A percentile compares a stretch with the other conserved stretches of the same genome.
Evolutionary conservation across 768 basidiomycete genomes (phyloP).

Genomic region (Tulasnella sp.): DNA sequence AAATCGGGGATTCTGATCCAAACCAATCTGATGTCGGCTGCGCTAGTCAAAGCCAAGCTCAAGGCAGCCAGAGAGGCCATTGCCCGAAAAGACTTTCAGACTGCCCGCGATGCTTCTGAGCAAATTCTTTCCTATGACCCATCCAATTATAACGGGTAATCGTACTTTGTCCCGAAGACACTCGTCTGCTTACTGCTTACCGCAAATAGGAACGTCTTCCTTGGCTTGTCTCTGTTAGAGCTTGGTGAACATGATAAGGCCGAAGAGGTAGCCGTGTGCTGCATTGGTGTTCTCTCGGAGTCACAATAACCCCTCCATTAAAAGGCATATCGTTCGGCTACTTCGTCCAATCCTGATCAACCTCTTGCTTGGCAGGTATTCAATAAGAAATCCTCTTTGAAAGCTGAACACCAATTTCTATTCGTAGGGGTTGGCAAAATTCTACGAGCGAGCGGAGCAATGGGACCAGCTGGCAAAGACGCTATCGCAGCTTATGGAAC

Average conservation of each 20-base stretch:
- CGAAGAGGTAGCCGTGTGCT: slow-evolving; percentile 58
- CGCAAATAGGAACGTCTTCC: slow-evolving; percentile 80
- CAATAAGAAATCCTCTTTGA: no score
- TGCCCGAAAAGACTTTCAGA: slow-evolving; percentile 56
- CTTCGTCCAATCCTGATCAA: slow-evolving; percentile 50
- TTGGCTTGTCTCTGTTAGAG: slow-evolving; percentile 68
- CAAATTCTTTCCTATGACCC: slow-evolving; percentile 60
- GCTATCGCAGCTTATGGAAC: slow-evolving; percentile 42
- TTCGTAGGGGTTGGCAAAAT: slow-evolving; percentile 51
- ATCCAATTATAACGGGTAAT: slow-evolving; percentile 79
- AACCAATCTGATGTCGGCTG: no score
- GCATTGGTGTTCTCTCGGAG: neutral
- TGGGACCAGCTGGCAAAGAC: slow-evolving; percentile 46
- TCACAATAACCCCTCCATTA: neutral
- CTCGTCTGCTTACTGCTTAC: no score
- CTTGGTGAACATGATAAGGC: slow-evolving; percentile 56
- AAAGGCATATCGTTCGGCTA: slow-evolving; percentile 71
- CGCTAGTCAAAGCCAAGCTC: slow-evolving; percentile 55
- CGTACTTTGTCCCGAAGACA: slow-evolving; percentile 16
- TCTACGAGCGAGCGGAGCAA: slow-evolving; percentile 50
- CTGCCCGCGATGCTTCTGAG: slow-evolving; percentile 51
- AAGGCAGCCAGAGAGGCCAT: slow-evolving; percentile 68
- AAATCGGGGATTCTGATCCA: no score
- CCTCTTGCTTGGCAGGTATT: slow-evolving; percentile 74
- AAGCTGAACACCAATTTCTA: slow-evolving; percentile 16